A percentile compares a stretch with the other conserved stretches of the same genome.
Conservation (phyloP, 441 rosid genomes). For the Eutrema salsugineum region DNA sequence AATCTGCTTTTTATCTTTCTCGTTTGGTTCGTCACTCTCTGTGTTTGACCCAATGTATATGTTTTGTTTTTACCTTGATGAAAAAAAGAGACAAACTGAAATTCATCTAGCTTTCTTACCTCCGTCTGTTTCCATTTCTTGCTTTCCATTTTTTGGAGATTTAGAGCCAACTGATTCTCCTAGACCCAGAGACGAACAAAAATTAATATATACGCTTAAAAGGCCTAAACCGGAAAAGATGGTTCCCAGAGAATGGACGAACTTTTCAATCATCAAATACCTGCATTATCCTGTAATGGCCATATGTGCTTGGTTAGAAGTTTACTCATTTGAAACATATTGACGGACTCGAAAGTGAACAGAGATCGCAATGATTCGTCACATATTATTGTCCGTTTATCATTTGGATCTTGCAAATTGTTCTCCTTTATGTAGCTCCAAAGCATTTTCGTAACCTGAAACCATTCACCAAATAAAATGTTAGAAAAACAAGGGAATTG, state of each 20-base stretch:
- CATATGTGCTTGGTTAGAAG: slow-evolving; percentile 58
- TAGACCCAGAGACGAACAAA: slow-evolving; percentile 23
- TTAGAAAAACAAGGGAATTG: neutral
- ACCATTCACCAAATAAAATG: slow-evolving; percentile 15
- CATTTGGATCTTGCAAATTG: slow-evolving; percentile 60
- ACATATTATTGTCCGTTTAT: slow-evolving; percentile 50
- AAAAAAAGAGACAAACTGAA: neutral
- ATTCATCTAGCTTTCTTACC: slow-evolving; percentile 49
- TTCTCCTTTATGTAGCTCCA: slow-evolving; percentile 61
- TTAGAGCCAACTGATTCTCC: slow-evolving; percentile 34
- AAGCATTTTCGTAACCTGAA: slow-evolving; percentile 57
- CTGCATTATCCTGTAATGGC: slow-evolving; percentile 47
- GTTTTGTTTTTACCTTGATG: slow-evolving; percentile 15
- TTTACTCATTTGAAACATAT: slow-evolving; percentile 71
- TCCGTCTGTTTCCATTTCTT: slow-evolving; percentile 42
- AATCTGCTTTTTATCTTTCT: slow-evolving; percentile 48
- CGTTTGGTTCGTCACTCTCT: slow-evolving; percentile 39
- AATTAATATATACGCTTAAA: slow-evolving; percentile 3
- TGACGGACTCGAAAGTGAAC: slow-evolving; percentile 48
- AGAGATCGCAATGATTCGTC: slow-evolving; percentile 47
- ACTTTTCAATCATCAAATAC: slow-evolving; percentile 31
- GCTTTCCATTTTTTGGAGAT: slow-evolving; percentile 36
- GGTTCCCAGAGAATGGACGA: neutral
- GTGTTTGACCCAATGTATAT: slow-evolving; percentile 9
- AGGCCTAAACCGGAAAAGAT: neutral